Base-by-base conservation (phyloP, 768 basidiomycete species). In the Rhodotorula sphaerocarpa region DNA sequence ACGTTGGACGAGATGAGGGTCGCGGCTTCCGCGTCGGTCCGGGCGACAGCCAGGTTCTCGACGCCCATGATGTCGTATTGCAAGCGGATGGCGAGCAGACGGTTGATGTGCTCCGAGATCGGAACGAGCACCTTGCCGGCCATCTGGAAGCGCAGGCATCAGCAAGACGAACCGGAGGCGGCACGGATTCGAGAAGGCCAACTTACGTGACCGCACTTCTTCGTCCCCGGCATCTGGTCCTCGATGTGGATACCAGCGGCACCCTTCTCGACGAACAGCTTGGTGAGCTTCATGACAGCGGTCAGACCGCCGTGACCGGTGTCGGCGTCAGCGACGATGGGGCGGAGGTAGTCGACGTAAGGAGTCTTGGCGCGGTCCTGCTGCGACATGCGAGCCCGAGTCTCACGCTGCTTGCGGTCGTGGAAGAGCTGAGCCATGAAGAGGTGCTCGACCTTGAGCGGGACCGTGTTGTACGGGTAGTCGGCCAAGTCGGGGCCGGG, bases 51-150 rank as follows among this genome's bases (percentile, higher is more conserved):
- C 70, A 97, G 82, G 77, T 95, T 96, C 72, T 88, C 86, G 50
- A 95, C 90, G 57, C 93, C 92, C 91, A 97, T 92, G 74, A 99
- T 88, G 74, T 97, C 95, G 74, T 86, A 96, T 77, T 97, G 95
- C 47, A 96, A 81, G 31, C 95, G 89, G 73, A 97, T 93, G 47
- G 95, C 92, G 53, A 96, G 85, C 59, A 99, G 85, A 55, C 95
- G 88, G 77, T 95, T 95, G 78, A 97, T 92, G 78, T 99, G 95
- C 79, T 97, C 95, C 47, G 84, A 83, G 73, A 97, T 90, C 44
- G 95, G 92, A 16, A 99, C 95, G 71, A 99, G 84, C 48, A 96
- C 93, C 75, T 96, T 91, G 58, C 87, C 89, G 16, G 86, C 91
- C 88, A 90, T 90, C 75, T 90, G 88, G 30, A 87, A 74, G 39